These are phyloP conservation scores for Chiua virens DNA, from an alignment of 768 basidiomycete species.

Conservation along the genomic window DNA sequence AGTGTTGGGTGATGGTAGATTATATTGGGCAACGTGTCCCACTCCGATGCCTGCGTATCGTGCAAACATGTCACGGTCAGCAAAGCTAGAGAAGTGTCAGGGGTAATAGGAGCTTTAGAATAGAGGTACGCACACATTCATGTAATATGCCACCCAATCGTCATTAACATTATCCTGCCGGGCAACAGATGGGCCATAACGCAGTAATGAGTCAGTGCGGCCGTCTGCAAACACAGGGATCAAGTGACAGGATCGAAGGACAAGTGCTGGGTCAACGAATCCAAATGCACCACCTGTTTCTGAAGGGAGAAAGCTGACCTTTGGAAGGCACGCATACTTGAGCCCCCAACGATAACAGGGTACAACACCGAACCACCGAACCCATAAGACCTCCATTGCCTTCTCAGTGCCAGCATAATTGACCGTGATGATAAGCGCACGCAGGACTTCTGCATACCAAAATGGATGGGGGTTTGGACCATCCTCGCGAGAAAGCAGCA, in stretches of 20 bases:
- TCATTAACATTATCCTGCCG: background rate
- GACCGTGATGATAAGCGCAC: no score
- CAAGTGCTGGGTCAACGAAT: background rate
- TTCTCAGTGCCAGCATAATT: no score
- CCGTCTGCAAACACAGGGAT: background rate
- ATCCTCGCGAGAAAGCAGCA: no score
- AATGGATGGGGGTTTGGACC: no score
- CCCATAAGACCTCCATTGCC: no score
- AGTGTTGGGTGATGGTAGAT: background rate
- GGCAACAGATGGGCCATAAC: background rate
- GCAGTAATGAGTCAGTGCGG: background rate
- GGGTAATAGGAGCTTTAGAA: background rate
- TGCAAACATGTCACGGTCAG: constrained; percentile 7
- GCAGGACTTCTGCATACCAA: no score
- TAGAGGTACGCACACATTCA: background rate
- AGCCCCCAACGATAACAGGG: no score
- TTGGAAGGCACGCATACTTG: no score
- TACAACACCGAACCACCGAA: no score
- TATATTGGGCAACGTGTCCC: background rate
- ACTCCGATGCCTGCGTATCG: constrained; percentile 1
- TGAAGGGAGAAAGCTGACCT: no score
- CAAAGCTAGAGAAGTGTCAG: background rate
- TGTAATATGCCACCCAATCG: background rate
- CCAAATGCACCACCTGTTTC: background rate
- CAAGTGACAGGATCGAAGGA: background rate